Evolutionary conservation across 768 basidiomycete species (phyloP).

Genomic region (Candolleomyces aberdarensis): DNA sequence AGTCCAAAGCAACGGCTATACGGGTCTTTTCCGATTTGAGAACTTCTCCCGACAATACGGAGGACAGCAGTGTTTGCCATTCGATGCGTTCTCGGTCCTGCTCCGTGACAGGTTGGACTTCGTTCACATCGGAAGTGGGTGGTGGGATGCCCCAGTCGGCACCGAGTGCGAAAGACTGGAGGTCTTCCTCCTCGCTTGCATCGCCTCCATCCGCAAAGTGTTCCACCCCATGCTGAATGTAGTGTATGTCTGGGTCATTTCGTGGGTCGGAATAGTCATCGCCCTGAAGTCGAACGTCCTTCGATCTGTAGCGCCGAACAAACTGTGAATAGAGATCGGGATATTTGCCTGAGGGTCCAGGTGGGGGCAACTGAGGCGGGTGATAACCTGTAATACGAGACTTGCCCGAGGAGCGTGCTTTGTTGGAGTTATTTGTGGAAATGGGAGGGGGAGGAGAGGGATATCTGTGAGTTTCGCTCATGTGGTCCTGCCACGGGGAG

Average conservation of each 20-base stretch:
- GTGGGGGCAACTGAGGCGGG: conserved; percentile 14
- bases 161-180: conserved; percentile 37
- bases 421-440: conserved; percentile 22
- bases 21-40: conserved; percentile 93
- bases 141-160: conserved; percentile 49
- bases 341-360: conserved; percentile 26
- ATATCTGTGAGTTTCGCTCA: conserved; percentile 27
- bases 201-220: conserved; percentile 67
- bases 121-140: conserved; percentile 57
- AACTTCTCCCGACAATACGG: conserved; percentile 91
- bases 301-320: conserved; percentile 68
- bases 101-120: conserved; percentile 61
- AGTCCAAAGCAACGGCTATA: conserved; percentile 76
- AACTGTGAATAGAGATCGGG: conserved; percentile 78
- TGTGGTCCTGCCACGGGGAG: conserved; percentile 26
- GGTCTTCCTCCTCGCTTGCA: conserved; percentile 76
- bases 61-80: conserved; percentile 95
- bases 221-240: conserved; percentile 68
- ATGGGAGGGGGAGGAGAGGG: conserved; percentile 32
- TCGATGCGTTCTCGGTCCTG: conserved; percentile 83
- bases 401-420: conserved; percentile 22
- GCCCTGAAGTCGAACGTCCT: conserved; percentile 37
- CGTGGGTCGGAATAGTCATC: conserved; percentile 61
- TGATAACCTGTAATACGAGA: conserved; percentile 21
- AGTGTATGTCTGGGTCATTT: conserved; percentile 81